Evolutionary conservation across 768 basidiomycete species (phyloP).

Genomic region (Mycena belliarum): DNA sequence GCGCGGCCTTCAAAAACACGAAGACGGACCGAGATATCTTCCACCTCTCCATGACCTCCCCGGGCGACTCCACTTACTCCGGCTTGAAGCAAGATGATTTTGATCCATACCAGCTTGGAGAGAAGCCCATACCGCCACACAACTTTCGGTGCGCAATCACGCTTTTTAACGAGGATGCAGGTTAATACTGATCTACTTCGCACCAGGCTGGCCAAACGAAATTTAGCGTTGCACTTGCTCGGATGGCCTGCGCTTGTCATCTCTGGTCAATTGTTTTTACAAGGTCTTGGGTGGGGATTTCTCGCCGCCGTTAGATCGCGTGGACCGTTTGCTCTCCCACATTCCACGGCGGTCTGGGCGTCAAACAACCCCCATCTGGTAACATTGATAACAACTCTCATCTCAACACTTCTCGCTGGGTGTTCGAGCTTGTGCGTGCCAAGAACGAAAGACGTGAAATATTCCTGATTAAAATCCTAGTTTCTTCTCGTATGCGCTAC

Average conservation of each 20-base stretch:
- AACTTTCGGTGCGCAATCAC: not conserved
- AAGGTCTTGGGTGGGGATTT: slow-evolving; percentile 6
- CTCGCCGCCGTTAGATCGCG: not conserved
- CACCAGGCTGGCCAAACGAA: not conserved
- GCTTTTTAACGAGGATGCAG: not conserved
- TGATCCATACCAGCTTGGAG: not conserved
- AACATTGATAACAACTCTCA: not conserved
- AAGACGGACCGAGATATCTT: not conserved
- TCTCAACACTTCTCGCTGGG: not conserved
- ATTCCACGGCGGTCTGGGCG: not conserved
- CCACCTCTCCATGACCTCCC: not conserved
- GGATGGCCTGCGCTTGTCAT: slow-evolving; percentile 12
- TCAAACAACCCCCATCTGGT: not conserved
- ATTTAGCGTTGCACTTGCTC: not conserved
- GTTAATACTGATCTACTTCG: not conserved
- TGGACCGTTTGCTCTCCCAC: slow-evolving; percentile 2
- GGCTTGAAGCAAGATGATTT: not conserved
- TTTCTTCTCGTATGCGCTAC: too few species aligned
- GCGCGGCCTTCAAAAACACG: not conserved
- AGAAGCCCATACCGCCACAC: not conserved
- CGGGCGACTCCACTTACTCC: not conserved
- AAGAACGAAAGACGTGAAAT: too few species aligned
- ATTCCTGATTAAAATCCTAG: too few species aligned
- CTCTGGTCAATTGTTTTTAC: slow-evolving; percentile 1
- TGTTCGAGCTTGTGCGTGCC: slow-evolving; percentile 1